Base-by-base conservation (phyloP, 164 flowering plant genomes). In the Amborella trichopoda region DNA sequence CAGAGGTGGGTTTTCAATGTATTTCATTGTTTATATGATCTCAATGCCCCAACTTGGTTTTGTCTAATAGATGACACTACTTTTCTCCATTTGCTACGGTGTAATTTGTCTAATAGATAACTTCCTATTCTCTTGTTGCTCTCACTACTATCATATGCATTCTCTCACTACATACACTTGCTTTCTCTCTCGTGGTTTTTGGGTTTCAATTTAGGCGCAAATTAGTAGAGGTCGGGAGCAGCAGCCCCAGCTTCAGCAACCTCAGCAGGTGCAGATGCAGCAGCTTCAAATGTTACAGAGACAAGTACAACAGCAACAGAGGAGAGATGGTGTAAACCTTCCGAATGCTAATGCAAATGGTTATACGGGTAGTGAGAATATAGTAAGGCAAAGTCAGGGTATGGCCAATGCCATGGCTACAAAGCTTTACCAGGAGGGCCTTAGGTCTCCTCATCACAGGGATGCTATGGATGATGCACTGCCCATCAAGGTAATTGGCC, bases 391-490 rank as follows among this genome's bases (percentile, higher is more conserved):
- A 40, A 91, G 83, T 16, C 83, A 79, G 52, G 72, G 89, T 44
- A 70, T 82, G 43, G 85, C 85, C 25, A 87, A 74, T 71, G 73
- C 67, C 9, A 52, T 85, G 67, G 83, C 88, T 16, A 74, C 83
- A 70, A 86, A 76, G 63, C 69, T 81, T 69, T 76, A 77, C 54
- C 94, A 81, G 57, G 91, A 77, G 43, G 73, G 72, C 28, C 64
- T 79, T 80, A 83, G 79, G 53, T 73, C 69, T 40, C 78, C 91
- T 52, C 77, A 79, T 46, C 59, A 80, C 16, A 67, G 81, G 71
- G 88, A 81, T 56, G 67, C 80, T n/a, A n/a, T 86, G 63, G 96
- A 82, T 52, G 96, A 86, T 65, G 76, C 82, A 16, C n/a, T n/a
- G n/a, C 60, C 89, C 16, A 64, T 86, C 55, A 86, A 86, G 77